A percentile compares a stretch with the other conserved stretches of the same genome.
phyloP scores from a whole-genome alignment of 129 eudicot genomes.

The sunflower (Helianthus annuus) region HanXRQr2.0-SUNRISE NC_035440.2:124825207-124825706 shows the following conservation, averaged over 20 bases:
- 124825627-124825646: constrained; percentile 21
- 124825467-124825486: constrained; percentile 25
- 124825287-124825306: no score
- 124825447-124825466: constrained; percentile 25
- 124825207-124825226: no score
- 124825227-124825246: no score
- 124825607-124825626: constrained; percentile 11
- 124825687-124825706: constrained; percentile 24
- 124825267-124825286: no score
- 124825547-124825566: constrained; percentile 28
- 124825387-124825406: background rate
- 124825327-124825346: no score
- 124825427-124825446: background rate
- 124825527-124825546: constrained; percentile 24
- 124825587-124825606: constrained; percentile 28
- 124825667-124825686: constrained; percentile 23
- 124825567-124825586: constrained; percentile 15
- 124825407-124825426: background rate
- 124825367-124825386: background rate
- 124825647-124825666: constrained; percentile 24
- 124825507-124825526: constrained; percentile 24
- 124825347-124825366: no score
- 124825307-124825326: no score
- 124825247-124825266: no score
- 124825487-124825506: constrained; percentile 23